A percentile compares a stretch with the other conserved stretches of the same genome.
Evolutionary conservation across 805 yeast species (phyloP).

Genomic region (Nakazawaea anatomiae): DNA sequence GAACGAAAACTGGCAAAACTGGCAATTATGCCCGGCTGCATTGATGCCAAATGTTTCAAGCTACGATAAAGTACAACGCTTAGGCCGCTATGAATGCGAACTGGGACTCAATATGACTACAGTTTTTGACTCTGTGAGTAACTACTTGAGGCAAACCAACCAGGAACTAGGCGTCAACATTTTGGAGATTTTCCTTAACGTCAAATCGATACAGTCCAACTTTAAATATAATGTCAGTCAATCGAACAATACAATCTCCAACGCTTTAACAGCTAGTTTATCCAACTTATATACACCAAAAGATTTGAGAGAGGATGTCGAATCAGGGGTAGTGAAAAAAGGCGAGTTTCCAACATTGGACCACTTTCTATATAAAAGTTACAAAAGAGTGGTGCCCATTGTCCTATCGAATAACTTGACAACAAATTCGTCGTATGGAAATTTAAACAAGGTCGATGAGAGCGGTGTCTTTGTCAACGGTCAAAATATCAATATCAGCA

Average conservation of each 20-base stretch:
- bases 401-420: constrained; percentile 24
- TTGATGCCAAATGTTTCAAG: constrained; percentile 22
- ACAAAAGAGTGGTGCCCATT: constrained; percentile 30
- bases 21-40: constrained; percentile 56
- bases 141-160: constrained; percentile 34
- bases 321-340: constrained; percentile 7
- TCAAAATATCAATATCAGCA: not conserved
- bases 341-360: constrained; percentile 29
- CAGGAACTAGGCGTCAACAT: constrained; percentile 40
- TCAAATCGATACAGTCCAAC: constrained; percentile 19
- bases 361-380: constrained; percentile 26
- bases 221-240: constrained; percentile 9
- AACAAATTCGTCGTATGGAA: constrained; percentile 23
- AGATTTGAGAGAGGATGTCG: constrained; percentile 18
- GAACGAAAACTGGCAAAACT: constrained; percentile 37
- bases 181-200: constrained; percentile 32
- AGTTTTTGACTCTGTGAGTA: constrained; percentile 23
- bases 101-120: constrained; percentile 19
- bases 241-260: constrained; percentile 19
- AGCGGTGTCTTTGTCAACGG: constrained; percentile 3
- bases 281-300: constrained; percentile 24
- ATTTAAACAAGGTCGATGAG: constrained; percentile 11
- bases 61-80: constrained; percentile 1
- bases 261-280: constrained; percentile 12
- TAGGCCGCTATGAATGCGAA: constrained; percentile 16